These are phyloP conservation scores for Neolentinus lepideus DNA, from an alignment of 1,284 basidiomycete genomes.

Conservation along the genomic window DNA sequence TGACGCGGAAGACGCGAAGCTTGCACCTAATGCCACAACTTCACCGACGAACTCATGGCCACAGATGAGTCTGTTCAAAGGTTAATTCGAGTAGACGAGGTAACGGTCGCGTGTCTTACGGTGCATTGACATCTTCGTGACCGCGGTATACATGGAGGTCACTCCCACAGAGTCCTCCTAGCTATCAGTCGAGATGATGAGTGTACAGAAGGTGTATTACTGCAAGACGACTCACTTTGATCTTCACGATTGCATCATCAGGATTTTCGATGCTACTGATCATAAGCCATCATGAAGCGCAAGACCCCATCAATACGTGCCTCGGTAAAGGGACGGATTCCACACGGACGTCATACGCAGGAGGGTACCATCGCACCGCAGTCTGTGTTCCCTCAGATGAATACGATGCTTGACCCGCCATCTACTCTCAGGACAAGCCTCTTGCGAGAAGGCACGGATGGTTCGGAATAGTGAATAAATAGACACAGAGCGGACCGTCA, in stretches of 20 bases:
- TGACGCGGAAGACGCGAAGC: constrained; percentile 36
- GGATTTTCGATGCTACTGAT: constrained; percentile 55
- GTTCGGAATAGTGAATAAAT: too few relatives aligned
- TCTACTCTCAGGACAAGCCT: too few relatives aligned
- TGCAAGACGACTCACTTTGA: constrained; percentile 36
- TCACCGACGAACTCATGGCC: constrained; percentile 86
- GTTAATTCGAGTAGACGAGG: neutral
- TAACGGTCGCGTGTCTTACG: constrained; percentile 18
- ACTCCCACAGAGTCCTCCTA: constrained; percentile 74
- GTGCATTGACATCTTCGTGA: constrained; percentile 28
- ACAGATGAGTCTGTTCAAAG: constrained; percentile 40
- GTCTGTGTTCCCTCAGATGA: constrained; percentile 22
- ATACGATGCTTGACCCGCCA: neutral
- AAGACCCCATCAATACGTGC: constrained; percentile 25
- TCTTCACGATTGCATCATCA: constrained; percentile 71
- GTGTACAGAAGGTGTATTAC: neutral
- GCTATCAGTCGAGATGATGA: constrained; percentile 26
- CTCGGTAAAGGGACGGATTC: constrained; percentile 50
- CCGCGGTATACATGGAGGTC: constrained; percentile 80
- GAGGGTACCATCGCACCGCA: constrained; percentile 57
- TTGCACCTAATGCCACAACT: constrained; percentile 65
- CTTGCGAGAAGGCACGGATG: too few relatives aligned
- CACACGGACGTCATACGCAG: constrained; percentile 60
- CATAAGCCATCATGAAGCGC: constrained; percentile 3
- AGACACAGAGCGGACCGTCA: too few relatives aligned